These are phyloP conservation scores for Sphaerobolus stellatus DNA, from an alignment of 1,284 basidiomycete species.

Conservation along the genomic window DNA sequence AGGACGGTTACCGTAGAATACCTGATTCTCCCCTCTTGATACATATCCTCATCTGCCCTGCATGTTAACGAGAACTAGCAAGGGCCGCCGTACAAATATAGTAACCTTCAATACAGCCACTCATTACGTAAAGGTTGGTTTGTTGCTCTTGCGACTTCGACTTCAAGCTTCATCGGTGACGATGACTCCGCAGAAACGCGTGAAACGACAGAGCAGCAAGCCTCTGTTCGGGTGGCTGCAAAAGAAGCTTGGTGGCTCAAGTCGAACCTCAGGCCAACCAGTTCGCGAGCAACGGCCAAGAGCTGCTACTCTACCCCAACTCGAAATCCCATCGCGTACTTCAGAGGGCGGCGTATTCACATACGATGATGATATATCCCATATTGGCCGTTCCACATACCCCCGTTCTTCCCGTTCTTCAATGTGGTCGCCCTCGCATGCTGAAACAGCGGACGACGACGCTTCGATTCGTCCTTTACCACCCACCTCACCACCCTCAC, in stretches of 20 bases:
- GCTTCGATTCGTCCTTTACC: conserved; percentile 85
- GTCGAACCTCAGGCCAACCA: conserved; percentile 3
- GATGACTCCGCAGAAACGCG: conserved; percentile 12
- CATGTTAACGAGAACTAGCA: too few relatives aligned
- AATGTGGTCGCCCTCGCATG: conserved; percentile 71
- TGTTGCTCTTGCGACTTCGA: too few relatives aligned
- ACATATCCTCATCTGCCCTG: too few relatives aligned
- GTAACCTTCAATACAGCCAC: too few relatives aligned
- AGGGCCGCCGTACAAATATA: too few relatives aligned
- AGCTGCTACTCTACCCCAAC: conserved; percentile 22
- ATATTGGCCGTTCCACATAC: conserved; percentile 33
- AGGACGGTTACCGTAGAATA: too few relatives aligned
- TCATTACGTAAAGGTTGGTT: too few relatives aligned
- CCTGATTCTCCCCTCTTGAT: too few relatives aligned
- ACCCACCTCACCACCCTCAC: conserved; percentile 81
- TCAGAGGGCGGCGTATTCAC: conserved; percentile 5
- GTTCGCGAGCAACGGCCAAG: conserved; percentile 19
- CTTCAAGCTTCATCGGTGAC: conserved; percentile 1
- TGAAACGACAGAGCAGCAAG: conserved; percentile 52
- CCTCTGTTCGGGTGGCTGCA: conserved; percentile 92
- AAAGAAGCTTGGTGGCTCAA: conserved; percentile 60
- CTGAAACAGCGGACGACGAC: conserved; percentile 83
- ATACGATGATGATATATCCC: conserved; percentile 35
- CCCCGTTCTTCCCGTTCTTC: conserved; percentile 49
- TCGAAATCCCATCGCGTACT: conserved; percentile 8